These are phyloP conservation scores for Termitomyces sp. DNA, from an alignment of 768 basidiomycete genomes.

Conservation along the genomic window DNA sequence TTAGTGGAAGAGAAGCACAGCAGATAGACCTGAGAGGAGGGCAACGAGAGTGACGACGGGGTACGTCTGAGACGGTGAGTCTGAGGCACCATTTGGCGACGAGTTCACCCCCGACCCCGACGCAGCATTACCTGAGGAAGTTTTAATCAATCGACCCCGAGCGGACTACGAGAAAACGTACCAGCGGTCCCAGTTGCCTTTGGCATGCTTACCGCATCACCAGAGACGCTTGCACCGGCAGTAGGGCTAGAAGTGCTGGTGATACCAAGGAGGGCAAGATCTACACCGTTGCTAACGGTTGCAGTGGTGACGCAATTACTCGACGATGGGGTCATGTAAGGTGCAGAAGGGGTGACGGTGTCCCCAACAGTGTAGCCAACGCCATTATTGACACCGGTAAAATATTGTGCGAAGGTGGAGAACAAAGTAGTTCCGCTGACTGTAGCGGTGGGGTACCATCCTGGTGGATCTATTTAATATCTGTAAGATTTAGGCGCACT, in stretches of 20 bases:
- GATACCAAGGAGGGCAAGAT: constrained; percentile 27
- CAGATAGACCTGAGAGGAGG: constrained; percentile 21
- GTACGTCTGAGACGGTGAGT: constrained; percentile 15
- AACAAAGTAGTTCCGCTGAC: constrained; percentile 36
- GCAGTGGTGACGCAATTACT: constrained; percentile 37
- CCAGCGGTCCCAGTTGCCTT: constrained; percentile 17
- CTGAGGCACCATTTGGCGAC: constrained; percentile 1
- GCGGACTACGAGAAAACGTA: not conserved
- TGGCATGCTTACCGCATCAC: constrained; percentile 12
- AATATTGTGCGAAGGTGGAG: constrained; percentile 44
- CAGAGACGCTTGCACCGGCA: constrained; percentile 10
- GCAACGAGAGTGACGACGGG: constrained; percentile 20
- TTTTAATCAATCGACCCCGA: not conserved
- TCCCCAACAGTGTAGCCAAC: constrained; percentile 40
- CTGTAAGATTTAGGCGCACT: not conserved
- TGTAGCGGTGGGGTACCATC: constrained; percentile 43
- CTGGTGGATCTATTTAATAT: constrained; percentile 35
- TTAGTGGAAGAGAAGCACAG: constrained; percentile 23
- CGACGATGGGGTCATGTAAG: constrained; percentile 36
- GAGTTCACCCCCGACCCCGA: not conserved
- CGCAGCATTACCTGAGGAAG: not conserved
- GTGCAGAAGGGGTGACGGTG: constrained; percentile 33
- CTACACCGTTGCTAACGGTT: constrained; percentile 39
- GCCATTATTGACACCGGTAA: constrained; percentile 35
- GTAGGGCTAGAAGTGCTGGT: constrained; percentile 10